Evolutionary conservation across 2,329 filamentous ascomycete species (phyloP).

Genomic region (Dryadomyces quercus-mongolicae): DNA sequence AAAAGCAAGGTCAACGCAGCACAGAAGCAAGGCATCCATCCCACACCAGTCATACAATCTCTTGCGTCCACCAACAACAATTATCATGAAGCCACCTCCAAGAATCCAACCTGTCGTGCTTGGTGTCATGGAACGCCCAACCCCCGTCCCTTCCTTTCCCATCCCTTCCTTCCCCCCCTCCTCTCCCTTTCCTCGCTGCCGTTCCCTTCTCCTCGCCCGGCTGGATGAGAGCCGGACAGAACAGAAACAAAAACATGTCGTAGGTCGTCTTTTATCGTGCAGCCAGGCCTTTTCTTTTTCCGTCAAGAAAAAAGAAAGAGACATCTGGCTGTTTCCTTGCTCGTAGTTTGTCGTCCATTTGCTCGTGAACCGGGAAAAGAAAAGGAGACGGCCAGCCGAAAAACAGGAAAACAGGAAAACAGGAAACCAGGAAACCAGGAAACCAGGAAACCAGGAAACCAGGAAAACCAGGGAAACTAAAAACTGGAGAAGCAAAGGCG

Average conservation of each 20-base stretch:
- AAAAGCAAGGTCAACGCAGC: neutral
- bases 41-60: constrained; percentile 3
- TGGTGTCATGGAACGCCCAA: neutral
- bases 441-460: neutral
- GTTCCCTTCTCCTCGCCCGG: neutral
- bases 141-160: neutral
- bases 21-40: neutral
- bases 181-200: neutral
- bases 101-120: neutral
- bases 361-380: constrained; percentile 3
- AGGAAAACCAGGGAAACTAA: neutral
- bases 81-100: neutral
- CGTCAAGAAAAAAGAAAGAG: constrained; percentile 6
- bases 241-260: neutral
- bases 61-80: neutral
- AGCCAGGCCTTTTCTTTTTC: constrained; percentile 4
- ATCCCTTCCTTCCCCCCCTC: neutral
- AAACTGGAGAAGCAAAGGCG: neutral
- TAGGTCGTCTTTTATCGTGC: constrained; percentile 10
- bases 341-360: constrained; percentile 9
- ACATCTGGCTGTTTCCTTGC: constrained; percentile 4
- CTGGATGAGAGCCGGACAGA: neutral
- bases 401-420: neutral
- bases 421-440: neutral
- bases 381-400: constrained; percentile 10